These are phyloP conservation scores for Lantana camara DNA, from an alignment of 257 asterid genomes.

Conservation along the genomic window DNA sequence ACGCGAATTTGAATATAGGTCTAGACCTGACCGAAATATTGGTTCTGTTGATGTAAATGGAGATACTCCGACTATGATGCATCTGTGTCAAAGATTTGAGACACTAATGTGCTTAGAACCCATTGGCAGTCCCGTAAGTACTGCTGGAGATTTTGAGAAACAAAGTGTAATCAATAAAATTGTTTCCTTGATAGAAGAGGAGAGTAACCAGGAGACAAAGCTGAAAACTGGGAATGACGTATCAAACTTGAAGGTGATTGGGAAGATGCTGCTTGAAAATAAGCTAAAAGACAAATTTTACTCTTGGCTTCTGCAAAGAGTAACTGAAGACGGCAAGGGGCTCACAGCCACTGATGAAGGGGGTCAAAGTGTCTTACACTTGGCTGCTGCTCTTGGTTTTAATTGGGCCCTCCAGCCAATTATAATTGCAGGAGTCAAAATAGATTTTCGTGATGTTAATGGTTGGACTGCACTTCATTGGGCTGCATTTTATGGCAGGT, in stretches of 20 bases:
- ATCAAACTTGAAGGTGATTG: slow-evolving; percentile 42
- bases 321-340: slow-evolving; percentile 65
- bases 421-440: slow-evolving; percentile 63
- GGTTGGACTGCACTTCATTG: slow-evolving; percentile 99
- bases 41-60: slow-evolving; percentile 33
- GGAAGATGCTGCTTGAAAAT: slow-evolving; percentile 53
- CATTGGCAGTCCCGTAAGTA: slow-evolving; percentile 32
- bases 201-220: slow-evolving; percentile 34
- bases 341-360: slow-evolving; percentile 55
- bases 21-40: slow-evolving; percentile 34
- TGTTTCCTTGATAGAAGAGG: slow-evolving; percentile 64
- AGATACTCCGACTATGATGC: slow-evolving; percentile 43
- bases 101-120: slow-evolving; percentile 44
- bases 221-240: slow-evolving; percentile 34
- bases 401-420: slow-evolving; percentile 86
- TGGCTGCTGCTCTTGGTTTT: slow-evolving; percentile 96
- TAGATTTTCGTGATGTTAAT: slow-evolving; percentile 89
- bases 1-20: slow-evolving; percentile 75
- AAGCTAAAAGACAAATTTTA: slow-evolving; percentile 64
- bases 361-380: slow-evolving; percentile 92
- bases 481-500: slow-evolving; percentile 98
- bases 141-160: slow-evolving; percentile 41
- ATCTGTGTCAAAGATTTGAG: slow-evolving; percentile 61
- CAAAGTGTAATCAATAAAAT: slow-evolving; percentile 41
- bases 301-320: slow-evolving; percentile 70